Evolutionary conservation across 768 basidiomycete genomes (phyloP), one percentile per base, ranked within the genome.

Genomic region (Phylloporus sp.): DNA sequence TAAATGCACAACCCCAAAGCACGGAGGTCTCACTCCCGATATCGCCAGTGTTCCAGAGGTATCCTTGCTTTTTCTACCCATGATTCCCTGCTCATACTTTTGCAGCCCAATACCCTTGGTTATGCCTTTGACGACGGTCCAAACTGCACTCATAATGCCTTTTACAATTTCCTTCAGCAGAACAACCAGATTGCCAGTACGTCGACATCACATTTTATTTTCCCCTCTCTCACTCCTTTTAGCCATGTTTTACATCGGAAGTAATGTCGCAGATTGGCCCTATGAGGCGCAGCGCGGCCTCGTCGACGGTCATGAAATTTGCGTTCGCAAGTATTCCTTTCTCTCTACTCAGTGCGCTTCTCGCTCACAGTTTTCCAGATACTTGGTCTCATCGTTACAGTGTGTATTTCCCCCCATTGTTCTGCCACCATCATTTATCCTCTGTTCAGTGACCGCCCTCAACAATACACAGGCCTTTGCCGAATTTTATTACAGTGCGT

Each of bases 401-500:
- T 81, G 55, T 50, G 78, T 61, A 0, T 6, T 20, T 20, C 1
- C 36, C 8, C n/a, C n/a, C n/a, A n/a, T 12, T 20, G 0, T 1
- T 16, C 5, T 1, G 45, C 23, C 6, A 11, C 11, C 1, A n/a
- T 20, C 32, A 16, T 43, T 56, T 23, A 50, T 32, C 28, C 42
- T 27, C 13, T 11, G 6, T 45, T 2, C 50, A 82, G 81, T 78
- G 80, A 85, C 85, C 0, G 61, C 80, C 2, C 72, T 85, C 36
- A 67, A 75, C 9, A 90, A 82, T 61, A 71, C 80, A 57, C 71
- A 85, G 54, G 85, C 81, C 5, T 88, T 90, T 51, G 88, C 88
- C 4, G 88, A 91, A 66, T 73, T 92, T 16, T 89, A 84, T 53
- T 92, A 88, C 69, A 82, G 81, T 79, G 56, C 31, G 80, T 66